These are phyloP conservation scores for Phytophthora sp. DNA, from an alignment of 352 stramenopile species.

Conservation along the genomic window DNA sequence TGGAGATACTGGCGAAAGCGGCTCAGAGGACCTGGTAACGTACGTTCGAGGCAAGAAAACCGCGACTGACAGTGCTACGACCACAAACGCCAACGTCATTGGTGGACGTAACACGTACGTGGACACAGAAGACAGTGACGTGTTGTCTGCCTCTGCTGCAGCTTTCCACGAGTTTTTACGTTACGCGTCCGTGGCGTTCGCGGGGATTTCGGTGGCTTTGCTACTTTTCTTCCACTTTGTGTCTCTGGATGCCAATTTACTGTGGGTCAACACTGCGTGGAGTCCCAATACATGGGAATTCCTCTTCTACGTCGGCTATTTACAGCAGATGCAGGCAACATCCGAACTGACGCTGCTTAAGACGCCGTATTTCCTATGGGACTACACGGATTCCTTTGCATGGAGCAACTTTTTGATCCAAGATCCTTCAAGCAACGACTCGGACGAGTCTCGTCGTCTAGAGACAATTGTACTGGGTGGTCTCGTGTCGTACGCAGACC, in stretches of 20 bases:
- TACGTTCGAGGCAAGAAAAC: constrained; percentile 55
- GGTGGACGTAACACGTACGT: constrained; percentile 60
- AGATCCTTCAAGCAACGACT: constrained; percentile 23
- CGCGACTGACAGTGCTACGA: constrained; percentile 16
- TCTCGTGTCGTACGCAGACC: constrained; percentile 63
- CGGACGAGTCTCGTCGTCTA: constrained; percentile 42
- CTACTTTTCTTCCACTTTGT: constrained; percentile 70
- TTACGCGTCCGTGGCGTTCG: constrained; percentile 61
- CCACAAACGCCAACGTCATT: constrained; percentile 53
- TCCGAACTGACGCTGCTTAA: constrained; percentile 71
- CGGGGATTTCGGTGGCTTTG: constrained; percentile 67
- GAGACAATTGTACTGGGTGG: constrained; percentile 63
- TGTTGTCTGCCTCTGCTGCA: constrained; percentile 52
- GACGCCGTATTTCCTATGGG: constrained; percentile 69
- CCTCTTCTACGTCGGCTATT: constrained; percentile 65
- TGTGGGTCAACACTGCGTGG: constrained; percentile 55
- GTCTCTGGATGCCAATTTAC: constrained; percentile 50
- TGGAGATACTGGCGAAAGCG: constrained; percentile 25
- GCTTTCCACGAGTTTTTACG: constrained; percentile 67
- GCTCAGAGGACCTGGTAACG: constrained; percentile 42
- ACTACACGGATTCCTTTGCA: constrained; percentile 73
- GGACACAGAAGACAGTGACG: constrained; percentile 48
- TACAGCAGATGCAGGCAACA: constrained; percentile 71
- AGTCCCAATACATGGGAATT: constrained; percentile 84
- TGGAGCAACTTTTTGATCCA: constrained; percentile 74